Evolutionary conservation across 345 rosid species (phyloP).

Genomic region (Murraya paniculata): DNA sequence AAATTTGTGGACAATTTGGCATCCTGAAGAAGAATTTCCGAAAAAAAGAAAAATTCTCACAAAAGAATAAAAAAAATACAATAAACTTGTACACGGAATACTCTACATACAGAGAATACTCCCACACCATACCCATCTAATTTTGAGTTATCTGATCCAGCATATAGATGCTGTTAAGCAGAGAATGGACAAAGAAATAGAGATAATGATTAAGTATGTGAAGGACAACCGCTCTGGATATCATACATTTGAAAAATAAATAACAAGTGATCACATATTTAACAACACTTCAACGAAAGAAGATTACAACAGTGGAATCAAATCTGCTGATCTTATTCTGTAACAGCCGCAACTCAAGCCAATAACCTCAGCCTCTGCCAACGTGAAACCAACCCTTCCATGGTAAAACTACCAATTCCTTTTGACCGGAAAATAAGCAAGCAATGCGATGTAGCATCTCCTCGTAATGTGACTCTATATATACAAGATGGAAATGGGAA

Average conservation of each 20-base stretch:
- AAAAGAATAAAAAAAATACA: too few species aligned
- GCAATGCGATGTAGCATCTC: neutral
- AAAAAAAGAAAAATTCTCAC: too few species aligned
- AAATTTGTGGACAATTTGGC: too few species aligned
- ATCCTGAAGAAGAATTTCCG: too few species aligned
- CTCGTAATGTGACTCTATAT: slow-evolving; percentile 3
- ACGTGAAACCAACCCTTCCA: slow-evolving; percentile 2
- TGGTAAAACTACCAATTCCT: neutral
- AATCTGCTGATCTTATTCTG: slow-evolving; percentile 9
- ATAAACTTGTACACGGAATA: too few species aligned
- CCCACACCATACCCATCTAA: neutral
- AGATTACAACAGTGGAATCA: neutral
- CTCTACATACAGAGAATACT: neutral
- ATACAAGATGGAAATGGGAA: neutral
- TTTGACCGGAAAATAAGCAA: neutral
- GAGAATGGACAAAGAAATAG: slow-evolving; percentile 5
- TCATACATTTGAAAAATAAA: slow-evolving; percentile 11
- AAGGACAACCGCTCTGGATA: neutral
- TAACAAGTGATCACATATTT: slow-evolving; percentile 3
- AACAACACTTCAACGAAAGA: slow-evolving; percentile 1
- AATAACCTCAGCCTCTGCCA: neutral
- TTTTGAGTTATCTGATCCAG: too few species aligned
- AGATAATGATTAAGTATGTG: neutral
- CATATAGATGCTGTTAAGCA: too few species aligned
- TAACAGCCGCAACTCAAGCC: neutral